Evolutionary conservation across 306 rosid genomes (phyloP).

Genomic region (Vicia sativa): DNA sequence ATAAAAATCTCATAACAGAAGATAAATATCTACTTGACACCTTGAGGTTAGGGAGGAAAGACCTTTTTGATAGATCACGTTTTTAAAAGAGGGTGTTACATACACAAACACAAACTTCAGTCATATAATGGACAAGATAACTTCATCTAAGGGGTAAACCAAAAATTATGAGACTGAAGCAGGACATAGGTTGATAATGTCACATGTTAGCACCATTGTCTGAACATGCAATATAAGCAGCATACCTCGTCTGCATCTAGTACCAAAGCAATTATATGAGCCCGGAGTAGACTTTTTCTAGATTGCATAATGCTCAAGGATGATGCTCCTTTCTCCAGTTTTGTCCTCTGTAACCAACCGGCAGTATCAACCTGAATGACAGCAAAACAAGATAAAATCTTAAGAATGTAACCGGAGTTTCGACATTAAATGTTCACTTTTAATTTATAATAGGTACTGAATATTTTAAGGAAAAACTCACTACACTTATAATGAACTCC

Average conservation of each 20-base stretch:
- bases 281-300: conserved; percentile 89
- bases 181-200: conserved; percentile 5
- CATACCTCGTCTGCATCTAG: conserved; percentile 94
- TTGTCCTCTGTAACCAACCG: conserved; percentile 93
- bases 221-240: conserved; percentile 17
- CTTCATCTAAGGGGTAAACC: conserved; percentile 25
- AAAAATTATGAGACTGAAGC: conserved; percentile 10
- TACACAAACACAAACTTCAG: conserved; percentile 5
- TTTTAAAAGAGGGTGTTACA: conserved; percentile 9
- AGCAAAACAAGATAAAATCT: conserved; percentile 30
- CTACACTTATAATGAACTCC: not conserved
- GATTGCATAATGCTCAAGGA: conserved; percentile 96
- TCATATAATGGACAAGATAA: conserved; percentile 20
- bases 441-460: conserved; percentile 1
- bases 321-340: conserved; percentile 86
- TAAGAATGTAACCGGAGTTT: conserved; percentile 1
- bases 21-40: conserved; percentile 7
- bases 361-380: conserved; percentile 88
- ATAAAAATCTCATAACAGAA: conserved; percentile 35
- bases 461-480: not conserved
- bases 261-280: conserved; percentile 90
- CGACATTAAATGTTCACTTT: conserved; percentile 17
- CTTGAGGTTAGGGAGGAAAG: conserved; percentile 11
- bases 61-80: conserved; percentile 10
- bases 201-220: conserved; percentile 17